phyloP scores from a whole-genome alignment of 2,329 filamentous ascomycete species.

The Trichothecium roseum region DNA sequence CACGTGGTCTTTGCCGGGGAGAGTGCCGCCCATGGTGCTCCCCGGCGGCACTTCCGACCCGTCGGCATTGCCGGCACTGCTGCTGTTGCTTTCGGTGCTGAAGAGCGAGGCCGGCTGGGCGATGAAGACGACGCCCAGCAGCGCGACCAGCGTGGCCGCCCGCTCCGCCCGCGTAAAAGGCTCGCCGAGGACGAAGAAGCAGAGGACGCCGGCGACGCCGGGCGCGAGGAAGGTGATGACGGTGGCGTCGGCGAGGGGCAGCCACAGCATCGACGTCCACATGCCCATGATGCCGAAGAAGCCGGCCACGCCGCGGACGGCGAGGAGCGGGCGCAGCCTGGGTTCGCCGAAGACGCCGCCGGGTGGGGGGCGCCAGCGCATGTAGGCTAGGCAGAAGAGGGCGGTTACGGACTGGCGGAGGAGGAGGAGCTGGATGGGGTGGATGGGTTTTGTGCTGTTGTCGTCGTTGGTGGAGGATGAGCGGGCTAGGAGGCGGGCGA shows the following conservation, averaged over 20 bases:
- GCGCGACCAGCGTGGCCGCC: conserved; percentile 62
- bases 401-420: conserved; percentile 67
- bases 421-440: conserved; percentile 80
- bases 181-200: conserved; percentile 63
- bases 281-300: conserved; percentile 71
- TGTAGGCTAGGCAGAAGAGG: conserved; percentile 56
- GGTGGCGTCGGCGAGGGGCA: conserved; percentile 77
- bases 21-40: conserved; percentile 6
- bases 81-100: conserved; percentile 7
- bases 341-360: conserved; percentile 60
- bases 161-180: conserved; percentile 71
- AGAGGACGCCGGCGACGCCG: conserved; percentile 68
- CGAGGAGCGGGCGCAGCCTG: conserved; percentile 56
- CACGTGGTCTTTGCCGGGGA: conserved; percentile 23
- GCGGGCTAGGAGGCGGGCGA: conserved; percentile 64
- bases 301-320: conserved; percentile 60
- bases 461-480: no score
- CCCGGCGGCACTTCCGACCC: conserved; percentile 6
- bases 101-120: conserved; percentile 58
- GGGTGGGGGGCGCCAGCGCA: conserved; percentile 59
- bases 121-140: conserved; percentile 75
- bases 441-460: conserved; percentile 42
- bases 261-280: conserved; percentile 58
- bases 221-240: conserved; percentile 84
- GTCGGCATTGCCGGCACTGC: no score